Percentiles rank a stretch among this genome's conserved stretches.
phyloP scores from a whole-genome alignment of 345 rosid genomes.

The Aethionema arabicum region DNA sequence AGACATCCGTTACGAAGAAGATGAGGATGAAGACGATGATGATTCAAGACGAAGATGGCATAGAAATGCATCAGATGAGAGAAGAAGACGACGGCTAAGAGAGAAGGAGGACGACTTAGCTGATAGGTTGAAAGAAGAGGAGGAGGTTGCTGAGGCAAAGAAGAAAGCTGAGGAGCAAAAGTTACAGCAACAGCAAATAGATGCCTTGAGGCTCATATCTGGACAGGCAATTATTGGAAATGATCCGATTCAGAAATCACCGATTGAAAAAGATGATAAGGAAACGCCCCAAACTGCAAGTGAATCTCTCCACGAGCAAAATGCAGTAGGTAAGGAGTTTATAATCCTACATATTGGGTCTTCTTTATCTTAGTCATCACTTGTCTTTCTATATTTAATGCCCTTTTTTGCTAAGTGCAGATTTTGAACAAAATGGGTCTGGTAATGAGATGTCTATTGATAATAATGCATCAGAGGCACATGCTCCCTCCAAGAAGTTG shows the following conservation, averaged over 20 bases:
- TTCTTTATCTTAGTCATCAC: constrained; percentile 1
- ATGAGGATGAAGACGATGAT: constrained; percentile 71
- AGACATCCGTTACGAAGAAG: constrained; percentile 71
- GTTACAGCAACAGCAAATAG: constrained; percentile 58
- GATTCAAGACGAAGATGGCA: constrained; percentile 88
- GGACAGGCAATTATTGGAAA: constrained; percentile 48
- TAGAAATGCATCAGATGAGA: constrained; percentile 69
- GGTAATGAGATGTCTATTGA: constrained; percentile 48
- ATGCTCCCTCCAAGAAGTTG: constrained; percentile 68
- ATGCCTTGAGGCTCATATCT: constrained; percentile 55
- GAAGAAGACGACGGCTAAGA: constrained; percentile 62
- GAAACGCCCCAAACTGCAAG: constrained; percentile 35
- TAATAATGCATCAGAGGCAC: constrained; percentile 48
- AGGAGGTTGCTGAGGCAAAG: constrained; percentile 81
- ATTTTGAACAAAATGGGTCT: constrained; percentile 53
- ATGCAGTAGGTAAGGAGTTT: constrained; percentile 33
- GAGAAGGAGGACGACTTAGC: constrained; percentile 87
- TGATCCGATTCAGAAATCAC: constrained; percentile 43
- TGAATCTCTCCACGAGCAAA: constrained; percentile 32
- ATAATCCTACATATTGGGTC: background rate
- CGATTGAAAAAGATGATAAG: constrained; percentile 42
- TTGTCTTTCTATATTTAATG: constrained; percentile 19
- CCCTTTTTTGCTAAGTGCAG: constrained; percentile 42
- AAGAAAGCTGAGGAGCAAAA: constrained; percentile 78
- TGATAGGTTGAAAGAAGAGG: constrained; percentile 74